phyloP scores from a whole-genome alignment of 768 basidiomycete genomes.

The Lentinula sp. region DNA sequence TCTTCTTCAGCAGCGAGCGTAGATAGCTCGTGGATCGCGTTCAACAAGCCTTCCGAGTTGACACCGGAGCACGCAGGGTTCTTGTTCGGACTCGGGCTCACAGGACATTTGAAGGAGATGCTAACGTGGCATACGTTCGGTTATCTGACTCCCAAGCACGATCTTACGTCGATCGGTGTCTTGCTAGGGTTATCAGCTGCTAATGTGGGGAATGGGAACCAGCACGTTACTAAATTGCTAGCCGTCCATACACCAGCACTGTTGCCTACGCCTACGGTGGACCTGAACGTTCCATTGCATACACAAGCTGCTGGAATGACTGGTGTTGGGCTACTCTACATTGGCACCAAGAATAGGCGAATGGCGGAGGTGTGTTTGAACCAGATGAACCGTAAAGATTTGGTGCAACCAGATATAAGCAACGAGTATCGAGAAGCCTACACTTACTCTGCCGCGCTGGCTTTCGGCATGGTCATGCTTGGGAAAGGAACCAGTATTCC shows the following conservation, averaged over 20 bases:
- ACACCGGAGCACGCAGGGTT: slow-evolving; percentile 97
- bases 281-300: slow-evolving; percentile 85
- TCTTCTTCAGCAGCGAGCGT: slow-evolving; percentile 68
- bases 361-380: slow-evolving; percentile 91
- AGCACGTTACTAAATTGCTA: slow-evolving; percentile 84
- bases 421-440: slow-evolving; percentile 92
- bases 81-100: slow-evolving; percentile 85
- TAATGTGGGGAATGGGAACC: slow-evolving; percentile 78
- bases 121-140: slow-evolving; percentile 93
- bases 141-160: slow-evolving; percentile 94
- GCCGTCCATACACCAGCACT: slow-evolving; percentile 92
- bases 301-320: slow-evolving; percentile 86
- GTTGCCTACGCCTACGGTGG: slow-evolving; percentile 79
- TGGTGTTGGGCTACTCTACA: slow-evolving; percentile 84
- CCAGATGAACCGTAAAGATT: slow-evolving; percentile 74
- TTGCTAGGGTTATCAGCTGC: slow-evolving; percentile 92
- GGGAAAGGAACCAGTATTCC: slow-evolving; percentile 77
- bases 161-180: slow-evolving; percentile 89
- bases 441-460: slow-evolving; percentile 79
- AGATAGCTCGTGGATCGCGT: slow-evolving; percentile 93
- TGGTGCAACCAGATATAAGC: slow-evolving; percentile 77
- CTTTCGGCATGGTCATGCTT: slow-evolving; percentile 96
- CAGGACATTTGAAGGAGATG: slow-evolving; percentile 86
- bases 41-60: slow-evolving; percentile 88
- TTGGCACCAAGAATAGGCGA: slow-evolving; percentile 79